Base-by-base conservation (phyloP, 345 rosid species). In the Eucalyptus globulus region DNA sequence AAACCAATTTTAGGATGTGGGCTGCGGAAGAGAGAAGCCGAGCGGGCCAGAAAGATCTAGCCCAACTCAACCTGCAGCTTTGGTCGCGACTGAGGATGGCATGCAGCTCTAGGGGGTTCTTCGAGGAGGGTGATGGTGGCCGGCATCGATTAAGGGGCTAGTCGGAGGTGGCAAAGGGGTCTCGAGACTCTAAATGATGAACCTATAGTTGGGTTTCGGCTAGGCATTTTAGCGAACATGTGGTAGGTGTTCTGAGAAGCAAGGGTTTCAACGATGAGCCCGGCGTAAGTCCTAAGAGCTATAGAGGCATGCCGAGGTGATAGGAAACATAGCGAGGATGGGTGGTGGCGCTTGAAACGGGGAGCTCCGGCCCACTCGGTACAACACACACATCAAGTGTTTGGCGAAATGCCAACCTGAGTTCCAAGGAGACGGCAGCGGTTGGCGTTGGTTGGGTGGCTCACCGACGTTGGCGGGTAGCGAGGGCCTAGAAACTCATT, bases 251-350 rank as follows among this genome's bases (percentile, higher is more conserved):
- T 50, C 0, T 50, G 1, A 0, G 53, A 50, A 50, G 19, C 8
- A 1, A 1, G 53, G 53, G 19, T 50, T 50, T 50, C 8, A 2
- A 7, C 7, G 0, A n/a, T n/a, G n/a, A n/a, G 19, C 19, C 8
- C 3, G 1, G 0, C 8, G 0, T 50, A 50, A 0, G 53, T 50
- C 53, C 1, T 50, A 50, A 50, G 53, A 50, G 53, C 53, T 50
- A 50, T 0, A 0, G 1, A 50, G 53, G 8, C 7, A 2, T 50
- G 3, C 53, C 1, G 8, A 7, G 19, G 53, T 0, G 0, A 50
- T 0, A 50, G 0, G 53, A 50, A 50, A 50, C 19, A 15, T 7
- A 15, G 6, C 0, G 8, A 8, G 54, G 54, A 51, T 51, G 8
- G 54, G 21, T 51, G 21, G 54, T 51, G 54, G 54, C 54, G 8